Percentiles rank a stretch among this genome's conserved stretches.
phyloP scores from a whole-genome alignment of 306 rosid genomes.

The Fragaria nilgerrensis region DNA sequence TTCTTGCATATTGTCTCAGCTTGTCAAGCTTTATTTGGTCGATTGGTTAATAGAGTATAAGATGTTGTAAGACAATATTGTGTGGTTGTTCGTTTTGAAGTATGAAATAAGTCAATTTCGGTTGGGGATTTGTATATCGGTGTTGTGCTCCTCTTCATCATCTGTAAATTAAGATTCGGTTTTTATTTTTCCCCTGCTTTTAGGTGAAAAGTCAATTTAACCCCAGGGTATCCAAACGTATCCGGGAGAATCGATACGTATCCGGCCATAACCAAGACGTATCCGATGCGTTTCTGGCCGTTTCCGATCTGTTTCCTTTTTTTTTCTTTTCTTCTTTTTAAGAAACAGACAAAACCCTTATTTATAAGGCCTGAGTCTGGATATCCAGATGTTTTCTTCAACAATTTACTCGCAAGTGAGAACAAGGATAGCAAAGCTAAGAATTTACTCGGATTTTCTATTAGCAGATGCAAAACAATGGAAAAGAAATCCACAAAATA shows the following conservation, averaged over 20 bases:
- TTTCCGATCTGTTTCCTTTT: too few species aligned
- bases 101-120: conserved; percentile 14
- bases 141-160: not conserved
- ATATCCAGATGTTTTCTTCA: too few species aligned
- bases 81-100: conserved; percentile 17
- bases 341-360: too few species aligned
- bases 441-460: not conserved
- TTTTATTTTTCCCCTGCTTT: too few species aligned
- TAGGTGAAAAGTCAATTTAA: too few species aligned
- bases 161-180: not conserved
- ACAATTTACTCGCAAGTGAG: not conserved
- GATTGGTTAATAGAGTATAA: conserved; percentile 6
- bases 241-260: too few species aligned
- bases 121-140: not conserved
- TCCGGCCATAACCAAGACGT: too few species aligned
- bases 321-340: too few species aligned
- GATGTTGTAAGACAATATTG: conserved; percentile 8
- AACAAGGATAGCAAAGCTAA: not conserved
- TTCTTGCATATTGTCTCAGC: conserved; percentile 14
- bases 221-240: too few species aligned
- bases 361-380: too few species aligned
- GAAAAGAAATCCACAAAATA: not conserved
- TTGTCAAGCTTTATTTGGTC: not conserved
- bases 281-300: too few species aligned
- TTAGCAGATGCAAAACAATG: not conserved